phyloP scores from a whole-genome alignment of 2,329 filamentous ascomycete genomes.

The Aspergillus floridensis region DNA sequence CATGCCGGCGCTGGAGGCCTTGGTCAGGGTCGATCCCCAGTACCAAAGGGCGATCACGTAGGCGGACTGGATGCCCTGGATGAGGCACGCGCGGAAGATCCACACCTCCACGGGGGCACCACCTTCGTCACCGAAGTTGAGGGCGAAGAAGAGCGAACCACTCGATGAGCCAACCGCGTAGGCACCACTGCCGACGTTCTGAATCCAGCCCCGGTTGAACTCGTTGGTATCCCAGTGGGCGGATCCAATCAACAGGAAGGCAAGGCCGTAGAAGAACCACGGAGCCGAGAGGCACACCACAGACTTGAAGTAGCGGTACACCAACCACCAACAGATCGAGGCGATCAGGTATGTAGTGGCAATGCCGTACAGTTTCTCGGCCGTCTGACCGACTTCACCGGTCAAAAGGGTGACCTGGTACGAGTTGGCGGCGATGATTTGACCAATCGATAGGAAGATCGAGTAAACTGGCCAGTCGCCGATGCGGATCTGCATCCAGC shows the following conservation, averaged over 20 bases:
- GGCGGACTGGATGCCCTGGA: conserved; percentile 64
- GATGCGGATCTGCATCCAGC: conserved; percentile 54
- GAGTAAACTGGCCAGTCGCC: conserved; percentile 63
- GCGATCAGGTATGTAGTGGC: conserved; percentile 57
- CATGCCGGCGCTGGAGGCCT: conserved; percentile 42
- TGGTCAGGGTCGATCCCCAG: conserved; percentile 58
- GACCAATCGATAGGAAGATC: conserved; percentile 58
- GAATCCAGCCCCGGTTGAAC: conserved; percentile 50
- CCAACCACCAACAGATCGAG: conserved; percentile 60
- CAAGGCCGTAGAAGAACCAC: conserved; percentile 61
- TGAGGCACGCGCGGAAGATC: conserved; percentile 64
- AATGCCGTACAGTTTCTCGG: conserved; percentile 58
- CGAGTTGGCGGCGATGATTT: conserved; percentile 63
- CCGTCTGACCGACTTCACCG: conserved; percentile 59
- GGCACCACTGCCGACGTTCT: conserved; percentile 58
- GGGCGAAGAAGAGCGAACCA: conserved; percentile 62
- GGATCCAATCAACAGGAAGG: conserved; percentile 60
- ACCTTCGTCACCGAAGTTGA: conserved; percentile 64
- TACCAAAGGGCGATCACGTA: conserved; percentile 65
- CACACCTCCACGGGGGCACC: conserved; percentile 61
- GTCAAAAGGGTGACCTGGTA: conserved; percentile 68
- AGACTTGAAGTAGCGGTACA: conserved; percentile 58
- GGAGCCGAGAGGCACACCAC: conserved; percentile 57
- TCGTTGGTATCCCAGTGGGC: conserved; percentile 51
- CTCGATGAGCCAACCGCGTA: conserved; percentile 62